Evolutionary conservation across 2,329 filamentous ascomycete species (phyloP).

Genomic region (Ascomycota sp.): DNA sequence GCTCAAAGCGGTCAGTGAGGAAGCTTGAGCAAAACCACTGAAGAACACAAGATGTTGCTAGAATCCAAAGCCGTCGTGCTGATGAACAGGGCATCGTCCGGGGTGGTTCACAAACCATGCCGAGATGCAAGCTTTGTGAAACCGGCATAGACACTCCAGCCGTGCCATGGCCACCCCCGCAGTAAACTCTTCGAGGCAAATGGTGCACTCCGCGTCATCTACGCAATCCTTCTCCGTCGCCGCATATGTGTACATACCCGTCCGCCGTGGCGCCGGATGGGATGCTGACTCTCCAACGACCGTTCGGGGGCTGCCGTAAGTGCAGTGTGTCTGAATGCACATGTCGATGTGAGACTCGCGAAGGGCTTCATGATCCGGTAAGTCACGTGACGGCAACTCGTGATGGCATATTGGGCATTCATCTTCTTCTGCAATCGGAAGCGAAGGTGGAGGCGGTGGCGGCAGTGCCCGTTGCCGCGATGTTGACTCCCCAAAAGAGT

Average conservation of each 20-base stretch:
- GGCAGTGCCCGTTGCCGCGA: constrained; percentile 17
- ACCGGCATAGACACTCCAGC: constrained; percentile 42
- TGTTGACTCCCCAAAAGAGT: constrained; percentile 10
- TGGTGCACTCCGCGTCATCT: constrained; percentile 44
- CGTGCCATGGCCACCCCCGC: constrained; percentile 40
- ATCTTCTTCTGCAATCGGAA: constrained; percentile 45
- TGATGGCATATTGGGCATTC: constrained; percentile 57
- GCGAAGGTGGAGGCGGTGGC: constrained; percentile 22
- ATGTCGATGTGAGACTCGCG: constrained; percentile 34
- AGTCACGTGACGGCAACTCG: constrained; percentile 37
- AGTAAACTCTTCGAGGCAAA: constrained; percentile 43
- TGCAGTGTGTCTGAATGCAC: constrained; percentile 34
- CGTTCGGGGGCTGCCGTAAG: constrained; percentile 18
- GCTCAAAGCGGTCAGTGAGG: no score
- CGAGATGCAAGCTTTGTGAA: constrained; percentile 36
- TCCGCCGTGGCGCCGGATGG: constrained; percentile 20
- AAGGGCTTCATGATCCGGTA: constrained; percentile 29
- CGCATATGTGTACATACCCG: constrained; percentile 39
- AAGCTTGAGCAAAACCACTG: not conserved
- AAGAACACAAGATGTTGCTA: constrained; percentile 4
- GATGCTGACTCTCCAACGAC: constrained; percentile 6
- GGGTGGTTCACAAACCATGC: constrained; percentile 40
- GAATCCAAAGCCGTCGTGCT: constrained; percentile 37
- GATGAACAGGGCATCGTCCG: constrained; percentile 41
- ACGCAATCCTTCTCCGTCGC: constrained; percentile 47